phyloP scores from a whole-genome alignment of 2,329 filamentous ascomycete species.

The Pestalotiopsis sp. region DNA sequence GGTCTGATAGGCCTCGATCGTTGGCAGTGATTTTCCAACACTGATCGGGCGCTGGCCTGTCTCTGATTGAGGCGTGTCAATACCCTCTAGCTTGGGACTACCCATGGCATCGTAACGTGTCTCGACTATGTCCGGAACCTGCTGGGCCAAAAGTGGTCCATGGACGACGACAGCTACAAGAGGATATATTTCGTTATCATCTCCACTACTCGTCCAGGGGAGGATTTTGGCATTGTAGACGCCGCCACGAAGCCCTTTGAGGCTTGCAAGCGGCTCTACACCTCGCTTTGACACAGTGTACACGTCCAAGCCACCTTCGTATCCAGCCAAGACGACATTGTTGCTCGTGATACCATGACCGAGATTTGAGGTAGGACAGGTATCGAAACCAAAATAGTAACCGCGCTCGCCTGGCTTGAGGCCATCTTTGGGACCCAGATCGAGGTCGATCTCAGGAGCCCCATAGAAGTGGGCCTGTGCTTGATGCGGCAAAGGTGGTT shows the following conservation, averaged over 20 bases:
- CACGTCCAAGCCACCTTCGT: slow-evolving; percentile 79
- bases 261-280: slow-evolving; percentile 67
- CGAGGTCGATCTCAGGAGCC: slow-evolving; percentile 71
- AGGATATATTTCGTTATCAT: slow-evolving; percentile 63
- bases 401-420: slow-evolving; percentile 69
- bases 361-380: slow-evolving; percentile 51
- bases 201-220: slow-evolving; percentile 60
- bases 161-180: slow-evolving; percentile 81
- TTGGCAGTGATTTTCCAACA: slow-evolving; percentile 36
- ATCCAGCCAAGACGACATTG: slow-evolving; percentile 76
- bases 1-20: slow-evolving; percentile 75
- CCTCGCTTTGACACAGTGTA: slow-evolving; percentile 74
- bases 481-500: slow-evolving; percentile 64
- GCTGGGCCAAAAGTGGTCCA: slow-evolving; percentile 65
- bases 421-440: slow-evolving; percentile 50
- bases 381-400: slow-evolving; percentile 83
- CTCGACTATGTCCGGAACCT: slow-evolving; percentile 38
- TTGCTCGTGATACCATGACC: slow-evolving; percentile 48
- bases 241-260: slow-evolving; percentile 78
- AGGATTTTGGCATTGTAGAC: slow-evolving; percentile 84
- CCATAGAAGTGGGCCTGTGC: slow-evolving; percentile 71
- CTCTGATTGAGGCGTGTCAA: slow-evolving; percentile 44
- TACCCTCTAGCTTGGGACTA: slow-evolving; percentile 44
- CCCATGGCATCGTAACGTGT: slow-evolving; percentile 39
- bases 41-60: slow-evolving; percentile 40